Conservation (phyloP, 768 basidiomycete species). For the Hericium rajendrae region DNA sequence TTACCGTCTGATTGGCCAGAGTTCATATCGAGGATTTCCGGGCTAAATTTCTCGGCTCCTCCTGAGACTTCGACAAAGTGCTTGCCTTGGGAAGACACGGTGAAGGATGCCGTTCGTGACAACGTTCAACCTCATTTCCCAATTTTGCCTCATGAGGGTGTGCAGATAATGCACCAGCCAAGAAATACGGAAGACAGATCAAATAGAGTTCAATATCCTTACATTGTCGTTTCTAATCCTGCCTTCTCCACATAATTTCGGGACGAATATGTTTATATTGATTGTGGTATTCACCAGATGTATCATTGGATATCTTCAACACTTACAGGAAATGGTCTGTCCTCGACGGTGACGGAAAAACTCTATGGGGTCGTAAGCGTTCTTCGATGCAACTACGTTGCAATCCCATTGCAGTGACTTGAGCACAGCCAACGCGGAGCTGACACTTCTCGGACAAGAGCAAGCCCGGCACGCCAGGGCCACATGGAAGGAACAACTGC, state of each 20-base stretch:
- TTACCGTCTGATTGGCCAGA: conserved; percentile 2
- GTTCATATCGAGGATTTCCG: neutral
- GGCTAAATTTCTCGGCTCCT: neutral
- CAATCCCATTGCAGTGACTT: neutral
- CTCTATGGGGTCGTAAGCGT: neutral
- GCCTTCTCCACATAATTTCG: neutral
- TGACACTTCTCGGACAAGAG: neutral
- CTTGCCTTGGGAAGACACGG: neutral
- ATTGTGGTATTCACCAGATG: too few species aligned
- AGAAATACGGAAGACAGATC: neutral
- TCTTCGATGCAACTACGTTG: neutral
- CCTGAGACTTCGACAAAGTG: neutral
- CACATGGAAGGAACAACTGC: neutral
- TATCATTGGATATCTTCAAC: neutral
- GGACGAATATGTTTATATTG: neutral
- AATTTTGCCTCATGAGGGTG: neutral
- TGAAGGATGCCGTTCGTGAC: neutral
- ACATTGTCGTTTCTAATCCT: too few species aligned
- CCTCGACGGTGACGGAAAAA: neutral
- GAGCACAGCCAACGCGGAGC: neutral
- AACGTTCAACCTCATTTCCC: neutral
- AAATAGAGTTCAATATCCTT: neutral
- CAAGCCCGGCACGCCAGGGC: neutral
- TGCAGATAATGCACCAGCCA: neutral
- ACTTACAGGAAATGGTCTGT: neutral